Conservation (phyloP, 2,329 filamentous ascomycete genomes). For the Aotearoamyces nothofagi region DNA sequence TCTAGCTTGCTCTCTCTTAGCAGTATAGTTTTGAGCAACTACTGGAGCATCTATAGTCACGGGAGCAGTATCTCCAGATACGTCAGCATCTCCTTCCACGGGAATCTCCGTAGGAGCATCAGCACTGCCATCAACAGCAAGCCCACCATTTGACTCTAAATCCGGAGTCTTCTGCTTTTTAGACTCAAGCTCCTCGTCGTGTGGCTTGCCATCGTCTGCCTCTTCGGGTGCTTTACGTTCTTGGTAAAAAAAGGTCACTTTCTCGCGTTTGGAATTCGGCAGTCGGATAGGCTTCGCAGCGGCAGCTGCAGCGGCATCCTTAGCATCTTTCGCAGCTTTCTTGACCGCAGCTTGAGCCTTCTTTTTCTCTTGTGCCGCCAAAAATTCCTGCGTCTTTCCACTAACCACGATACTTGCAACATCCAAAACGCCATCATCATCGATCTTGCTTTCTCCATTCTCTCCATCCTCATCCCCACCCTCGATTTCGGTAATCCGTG, state of each 20-base stretch:
- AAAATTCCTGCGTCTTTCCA: constrained; percentile 67
- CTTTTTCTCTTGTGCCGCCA: constrained; percentile 71
- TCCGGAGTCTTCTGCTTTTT: constrained; percentile 22
- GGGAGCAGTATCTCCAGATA: constrained; percentile 5
- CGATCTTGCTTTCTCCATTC: constrained; percentile 26
- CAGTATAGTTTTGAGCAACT: constrained; percentile 10
- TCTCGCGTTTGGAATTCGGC: constrained; percentile 57
- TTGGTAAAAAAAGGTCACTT: constrained; percentile 60
- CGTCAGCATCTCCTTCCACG: constrained; percentile 1
- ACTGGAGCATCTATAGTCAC: constrained; percentile 3
- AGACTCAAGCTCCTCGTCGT: constrained; percentile 3
- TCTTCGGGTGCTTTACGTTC: constrained; percentile 41
- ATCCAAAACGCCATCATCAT: constrained; percentile 63
- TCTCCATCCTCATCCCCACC: constrained; percentile 22
- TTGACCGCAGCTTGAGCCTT: constrained; percentile 48
- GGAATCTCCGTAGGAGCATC: constrained; percentile 1
- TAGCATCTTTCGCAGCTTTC: constrained; percentile 41
- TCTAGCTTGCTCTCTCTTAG: constrained; percentile 14
- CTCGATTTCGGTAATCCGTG: constrained; percentile 11
- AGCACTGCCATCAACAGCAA: constrained; percentile 1
- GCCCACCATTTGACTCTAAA: constrained; percentile 3
- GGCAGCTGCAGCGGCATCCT: constrained; percentile 32
- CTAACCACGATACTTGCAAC: constrained; percentile 75
- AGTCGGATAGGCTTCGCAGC: constrained; percentile 42
- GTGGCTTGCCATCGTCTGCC: constrained; percentile 25